Percentiles rank a stretch among this genome's conserved stretches.
Conservation (phyloP, 352 stramenopile genomes). For the Globisporangium radiosum region DNA sequence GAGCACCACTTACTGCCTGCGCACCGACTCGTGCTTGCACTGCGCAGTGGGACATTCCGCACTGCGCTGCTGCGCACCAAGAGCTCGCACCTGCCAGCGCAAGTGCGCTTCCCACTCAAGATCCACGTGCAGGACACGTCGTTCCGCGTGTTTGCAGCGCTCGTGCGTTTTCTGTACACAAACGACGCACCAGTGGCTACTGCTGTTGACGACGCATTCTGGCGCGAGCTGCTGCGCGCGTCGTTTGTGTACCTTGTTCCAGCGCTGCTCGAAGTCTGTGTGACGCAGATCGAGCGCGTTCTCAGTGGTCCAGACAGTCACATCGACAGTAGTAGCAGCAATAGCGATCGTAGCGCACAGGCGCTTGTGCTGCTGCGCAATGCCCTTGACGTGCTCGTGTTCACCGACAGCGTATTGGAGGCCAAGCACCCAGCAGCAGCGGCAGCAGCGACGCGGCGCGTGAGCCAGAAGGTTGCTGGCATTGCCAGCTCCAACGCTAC, state of each 20-base stretch:
- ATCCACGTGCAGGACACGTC: slow-evolving; percentile 80
- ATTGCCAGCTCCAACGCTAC: too few relatives aligned
- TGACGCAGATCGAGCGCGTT: slow-evolving; percentile 29
- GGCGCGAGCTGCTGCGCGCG: slow-evolving; percentile 57
- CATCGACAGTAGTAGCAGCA: background rate
- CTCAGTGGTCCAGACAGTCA: slow-evolving; percentile 2
- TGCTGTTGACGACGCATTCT: slow-evolving; percentile 36
- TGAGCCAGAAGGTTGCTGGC: slow-evolving; percentile 2
- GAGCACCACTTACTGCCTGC: slow-evolving; percentile 58
- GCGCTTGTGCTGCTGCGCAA: slow-evolving; percentile 15
- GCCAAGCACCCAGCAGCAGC: slow-evolving; percentile 24
- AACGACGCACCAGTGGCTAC: slow-evolving; percentile 24
- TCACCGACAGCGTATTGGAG: slow-evolving; percentile 46
- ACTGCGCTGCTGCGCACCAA: slow-evolving; percentile 55
- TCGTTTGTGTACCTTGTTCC: slow-evolving; percentile 71
- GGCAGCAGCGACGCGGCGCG: slow-evolving; percentile 4
- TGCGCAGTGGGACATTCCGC: slow-evolving; percentile 71
- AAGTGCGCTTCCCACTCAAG: slow-evolving; percentile 75
- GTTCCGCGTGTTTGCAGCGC: slow-evolving; percentile 56
- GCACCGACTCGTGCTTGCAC: slow-evolving; percentile 63
- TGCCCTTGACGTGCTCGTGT: slow-evolving; percentile 47
- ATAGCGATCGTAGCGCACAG: background rate
- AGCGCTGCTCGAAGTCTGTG: slow-evolving; percentile 58
- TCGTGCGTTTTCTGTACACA: slow-evolving; percentile 77
- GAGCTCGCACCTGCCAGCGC: slow-evolving; percentile 53